Percentiles rank a stretch among this genome's conserved stretches.
phyloP scores from a whole-genome alignment of 148 eudicot genomes.

The Diospyros lotus region DNA sequence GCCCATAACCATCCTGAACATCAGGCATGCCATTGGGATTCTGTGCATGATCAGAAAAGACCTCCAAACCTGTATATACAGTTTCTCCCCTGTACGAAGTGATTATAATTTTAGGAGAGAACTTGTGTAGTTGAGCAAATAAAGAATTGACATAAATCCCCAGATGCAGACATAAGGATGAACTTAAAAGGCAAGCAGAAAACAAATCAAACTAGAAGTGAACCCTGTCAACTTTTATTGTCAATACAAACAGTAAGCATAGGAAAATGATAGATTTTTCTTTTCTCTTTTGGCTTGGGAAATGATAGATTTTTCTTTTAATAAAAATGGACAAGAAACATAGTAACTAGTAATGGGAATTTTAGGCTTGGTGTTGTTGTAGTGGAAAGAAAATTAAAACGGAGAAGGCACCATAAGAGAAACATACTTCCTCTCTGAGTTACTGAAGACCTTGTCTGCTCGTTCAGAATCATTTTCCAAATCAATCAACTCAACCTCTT shows the following conservation, averaged over 20 bases:
- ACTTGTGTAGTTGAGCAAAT: background rate
- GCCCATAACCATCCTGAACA: conserved; percentile 87
- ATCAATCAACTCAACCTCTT: conserved; percentile 83
- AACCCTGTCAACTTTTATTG: background rate
- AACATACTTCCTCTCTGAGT: conserved; percentile 50
- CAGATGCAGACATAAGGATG: background rate
- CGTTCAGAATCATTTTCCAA: conserved; percentile 64
- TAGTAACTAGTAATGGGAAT: too few relatives aligned
- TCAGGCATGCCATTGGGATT: conserved; percentile 53
- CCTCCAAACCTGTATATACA: conserved; percentile 46
- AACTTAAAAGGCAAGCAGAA: background rate
- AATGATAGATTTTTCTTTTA: background rate
- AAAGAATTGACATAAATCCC: background rate
- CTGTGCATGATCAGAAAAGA: conserved; percentile 48
- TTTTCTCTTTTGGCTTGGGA: too few relatives aligned
- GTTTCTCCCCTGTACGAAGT: conserved; percentile 49
- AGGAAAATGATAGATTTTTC: background rate
- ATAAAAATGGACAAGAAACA: too few relatives aligned
- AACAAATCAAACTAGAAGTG: background rate
- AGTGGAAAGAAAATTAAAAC: background rate
- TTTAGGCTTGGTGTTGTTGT: too few relatives aligned
- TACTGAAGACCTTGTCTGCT: conserved; percentile 39
- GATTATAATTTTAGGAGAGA: conserved; percentile 14
- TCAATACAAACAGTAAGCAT: background rate
- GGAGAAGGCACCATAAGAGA: background rate